Percentiles rank a stretch among this genome's conserved stretches.
These are phyloP conservation scores for Trichophyton mentagrophytes DNA, from an alignment of 2,329 filamentous ascomycete species.

Conservation along the genomic window DNA sequence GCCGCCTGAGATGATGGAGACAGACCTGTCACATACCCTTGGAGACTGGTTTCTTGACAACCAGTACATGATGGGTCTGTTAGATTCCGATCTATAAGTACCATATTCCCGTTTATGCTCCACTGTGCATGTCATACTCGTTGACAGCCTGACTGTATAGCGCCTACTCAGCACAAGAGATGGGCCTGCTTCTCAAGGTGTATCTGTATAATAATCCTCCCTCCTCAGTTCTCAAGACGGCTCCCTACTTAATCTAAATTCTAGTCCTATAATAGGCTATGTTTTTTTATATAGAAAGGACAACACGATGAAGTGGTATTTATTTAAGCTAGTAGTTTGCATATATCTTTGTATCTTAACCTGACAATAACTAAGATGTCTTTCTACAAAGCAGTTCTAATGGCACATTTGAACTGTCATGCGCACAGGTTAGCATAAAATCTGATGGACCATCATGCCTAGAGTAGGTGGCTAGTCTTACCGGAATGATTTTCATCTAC, in stretches of 20 bases:
- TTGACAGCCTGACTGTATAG: not conserved
- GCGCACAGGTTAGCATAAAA: not conserved
- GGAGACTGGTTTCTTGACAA: slow-evolving; percentile 56
- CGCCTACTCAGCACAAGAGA: not conserved
- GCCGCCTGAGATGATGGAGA: slow-evolving; percentile 14
- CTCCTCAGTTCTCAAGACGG: not conserved
- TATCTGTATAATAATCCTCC: not conserved
- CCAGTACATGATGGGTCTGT: slow-evolving; percentile 50
- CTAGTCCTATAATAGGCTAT: not conserved
- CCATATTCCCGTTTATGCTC: not conserved
- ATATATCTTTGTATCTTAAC: not conserved
- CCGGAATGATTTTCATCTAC: slow-evolving; percentile 3
- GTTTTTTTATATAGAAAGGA: not conserved
- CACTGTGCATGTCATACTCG: not conserved
- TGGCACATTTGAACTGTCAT: not conserved
- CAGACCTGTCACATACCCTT: slow-evolving; percentile 35
- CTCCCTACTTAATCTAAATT: not conserved
- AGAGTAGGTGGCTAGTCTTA: not conserved
- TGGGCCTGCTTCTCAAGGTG: not conserved
- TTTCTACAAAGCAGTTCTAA: not conserved
- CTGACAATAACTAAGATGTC: not conserved
- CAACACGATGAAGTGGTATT: not conserved
- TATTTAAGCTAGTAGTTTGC: not conserved
- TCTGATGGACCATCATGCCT: not conserved
- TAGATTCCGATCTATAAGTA: slow-evolving; percentile 45